Base-by-base conservation (phyloP, 2,329 filamentous ascomycete species). In the Sporothrix sp. region DNA sequence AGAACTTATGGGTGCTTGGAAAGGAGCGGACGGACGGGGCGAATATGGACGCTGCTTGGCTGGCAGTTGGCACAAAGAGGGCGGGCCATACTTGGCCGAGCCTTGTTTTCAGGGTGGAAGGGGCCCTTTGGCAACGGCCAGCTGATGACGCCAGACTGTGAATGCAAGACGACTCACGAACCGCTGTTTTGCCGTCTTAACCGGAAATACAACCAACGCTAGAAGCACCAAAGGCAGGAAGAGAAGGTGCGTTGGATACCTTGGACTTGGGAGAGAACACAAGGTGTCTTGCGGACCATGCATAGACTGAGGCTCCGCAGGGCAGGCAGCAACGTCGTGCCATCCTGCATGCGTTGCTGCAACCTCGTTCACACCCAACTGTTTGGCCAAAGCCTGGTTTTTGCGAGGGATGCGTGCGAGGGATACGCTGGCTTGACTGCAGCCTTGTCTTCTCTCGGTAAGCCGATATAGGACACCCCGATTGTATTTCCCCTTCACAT, bases 381-480 rank as follows among this genome's bases (percentile, higher is more conserved):
- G n/a, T n/a, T n/a, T n/a, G n/a, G n/a, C n/a, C n/a, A n/a, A n/a
- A n/a, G n/a, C n/a, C n/a, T n/a, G n/a, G n/a, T n/a, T n/a, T n/a
- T n/a, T n/a, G n/a, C 39, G 39, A 43, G 39, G n/a, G 25, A 23
- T 23, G 13, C 18, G 13, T 23, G 18, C 14, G 16, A 35, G 28
- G 20, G 28, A 25, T 13, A 21, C 20, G 3, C n/a, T 25, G 8
- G 7, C 32, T 10, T 11, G n/a, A 16, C 7, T 16, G 23, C 46
- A 48, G 36, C 35, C 45, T 48, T 35, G 7, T 47, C 28, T 18
- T 38, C 23, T 37, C 14, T 10, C 11, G 27, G 35, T 25, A 7
- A 27, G 36, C 33, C 33, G 23, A 47, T 47, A 20, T 47, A 47
- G 43, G 43, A 46, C 42, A 45, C 28, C 16, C 42, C 30, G n/a